A percentile compares a stretch with the other conserved stretches of the same genome.
phyloP scores from a whole-genome alignment of 75 land plant genomes.

The Pseudotsuga menziesii region DNA sequence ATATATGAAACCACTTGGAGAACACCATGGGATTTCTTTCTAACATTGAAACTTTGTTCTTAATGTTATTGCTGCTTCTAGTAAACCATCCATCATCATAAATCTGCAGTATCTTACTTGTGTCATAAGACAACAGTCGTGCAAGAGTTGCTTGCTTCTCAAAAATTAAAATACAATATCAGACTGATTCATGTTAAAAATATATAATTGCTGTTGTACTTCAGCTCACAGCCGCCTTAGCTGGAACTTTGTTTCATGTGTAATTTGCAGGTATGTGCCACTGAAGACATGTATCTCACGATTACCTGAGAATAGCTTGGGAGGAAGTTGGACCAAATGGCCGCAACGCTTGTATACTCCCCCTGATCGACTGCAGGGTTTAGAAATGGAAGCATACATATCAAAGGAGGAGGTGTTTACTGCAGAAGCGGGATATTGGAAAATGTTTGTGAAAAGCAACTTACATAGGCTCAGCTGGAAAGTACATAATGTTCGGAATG shows the following conservation, averaged over 20 bases:
- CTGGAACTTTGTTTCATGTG: neutral
- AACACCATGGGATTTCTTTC: neutral
- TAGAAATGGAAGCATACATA: constrained; percentile 58
- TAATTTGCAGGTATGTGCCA: constrained; percentile 51
- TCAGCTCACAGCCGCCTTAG: neutral
- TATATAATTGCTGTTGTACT: neutral
- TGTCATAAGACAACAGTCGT: neutral
- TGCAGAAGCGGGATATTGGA: constrained; percentile 72
- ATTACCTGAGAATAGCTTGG: constrained; percentile 54
- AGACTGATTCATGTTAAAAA: too few relatives aligned
- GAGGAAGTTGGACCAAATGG: constrained; percentile 50
- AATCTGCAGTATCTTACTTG: neutral
- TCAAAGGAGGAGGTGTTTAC: constrained; percentile 60
- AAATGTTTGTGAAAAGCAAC: constrained; percentile 48
- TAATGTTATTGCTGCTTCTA: neutral
- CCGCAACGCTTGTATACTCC: constrained; percentile 63
- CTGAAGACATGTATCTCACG: constrained; percentile 67
- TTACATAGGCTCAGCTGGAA: constrained; percentile 59
- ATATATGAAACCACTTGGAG: neutral
- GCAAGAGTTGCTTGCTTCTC: neutral
- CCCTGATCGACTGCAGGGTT: constrained; percentile 57
- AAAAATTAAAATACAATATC: neutral
- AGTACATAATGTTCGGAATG: constrained; percentile 47
- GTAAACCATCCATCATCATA: neutral
- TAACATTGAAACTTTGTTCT: neutral